Base-by-base conservation (phyloP, 352 stramenopile genomes). In the Globisporangium nagaii region DNA sequence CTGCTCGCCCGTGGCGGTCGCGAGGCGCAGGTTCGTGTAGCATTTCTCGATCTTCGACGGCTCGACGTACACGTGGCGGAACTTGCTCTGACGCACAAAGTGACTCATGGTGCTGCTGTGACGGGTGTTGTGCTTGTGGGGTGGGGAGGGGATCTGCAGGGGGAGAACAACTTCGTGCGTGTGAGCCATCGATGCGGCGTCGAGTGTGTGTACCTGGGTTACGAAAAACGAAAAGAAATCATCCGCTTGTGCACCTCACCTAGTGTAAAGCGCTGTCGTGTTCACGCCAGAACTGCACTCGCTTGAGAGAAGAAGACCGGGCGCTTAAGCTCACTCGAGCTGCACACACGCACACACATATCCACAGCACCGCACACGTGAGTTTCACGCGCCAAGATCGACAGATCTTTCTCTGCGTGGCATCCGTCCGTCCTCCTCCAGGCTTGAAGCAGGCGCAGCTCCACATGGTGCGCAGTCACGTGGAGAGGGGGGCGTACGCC, bases 31-130 rank as follows among this genome's bases (percentile, higher is more conserved):
- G 63, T 95, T 95, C 44, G 83, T 93, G 75, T 95, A 96, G 68
- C 75, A 89, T 37, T 79, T 85, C 63, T 98, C 93, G 65, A 95
- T 68, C 80, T 98, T 98, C 56, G 96, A 95, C 52, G 92, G 79
- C 70, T 99, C 96, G 49, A 97, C 80, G 80, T 97, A 99, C 61
- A 99, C 93, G 85, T 99, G 96, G 68, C 96, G 95, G 78, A 98
- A 99, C 66, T 99, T 99, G 48, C 93, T 98, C 69, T 93, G 86
- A 42, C 96, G 90, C 58, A 99, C 91, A 66, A 98, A 97, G 69
- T 96, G 83, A 62, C 84, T 96, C 91, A 97, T 97, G 52, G 36
- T 88, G 59, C 45, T 53, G 31, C 41, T 53, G 46, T 39, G 31
- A 32, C n/a, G 20, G 30, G 46, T 27, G 45, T 49, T 49, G 42